A percentile compares a stretch with the other conserved stretches of the same genome.
These are phyloP conservation scores for Pseudozyma hubeiensis DNA, from an alignment of 1,284 basidiomycete species.

Conservation along the genomic window DNA sequence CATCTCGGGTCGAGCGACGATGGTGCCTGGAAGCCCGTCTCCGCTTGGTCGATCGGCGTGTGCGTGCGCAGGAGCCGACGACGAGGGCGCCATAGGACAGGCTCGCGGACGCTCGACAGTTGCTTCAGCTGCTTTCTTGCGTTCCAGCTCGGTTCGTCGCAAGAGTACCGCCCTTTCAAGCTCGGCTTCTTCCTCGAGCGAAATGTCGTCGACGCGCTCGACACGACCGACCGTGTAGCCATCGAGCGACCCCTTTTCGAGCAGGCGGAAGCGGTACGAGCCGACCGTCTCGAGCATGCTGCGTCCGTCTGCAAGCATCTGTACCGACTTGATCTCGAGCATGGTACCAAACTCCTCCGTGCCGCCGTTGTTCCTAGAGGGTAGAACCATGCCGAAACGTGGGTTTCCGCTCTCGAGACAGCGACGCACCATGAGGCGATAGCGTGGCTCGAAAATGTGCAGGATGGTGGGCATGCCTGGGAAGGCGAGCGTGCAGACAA, in stretches of 20 bases:
- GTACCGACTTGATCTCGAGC: constrained; percentile 86
- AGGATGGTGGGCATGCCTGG: constrained; percentile 88
- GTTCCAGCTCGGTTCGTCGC: constrained; percentile 34
- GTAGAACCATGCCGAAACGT: constrained; percentile 89
- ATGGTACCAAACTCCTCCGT: constrained; percentile 86
- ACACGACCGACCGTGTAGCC: constrained; percentile 89
- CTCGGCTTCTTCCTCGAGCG: constrained; percentile 52
- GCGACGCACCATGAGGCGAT: constrained; percentile 91
- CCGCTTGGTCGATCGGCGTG: not conserved
- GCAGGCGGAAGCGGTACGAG: constrained; percentile 82
- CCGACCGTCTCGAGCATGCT: constrained; percentile 90
- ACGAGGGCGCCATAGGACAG: constrained; percentile 13
- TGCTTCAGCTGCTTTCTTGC: constrained; percentile 32
- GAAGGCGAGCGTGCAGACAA: constrained; percentile 88
- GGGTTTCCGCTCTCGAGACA: constrained; percentile 82
- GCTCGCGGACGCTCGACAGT: constrained; percentile 10
- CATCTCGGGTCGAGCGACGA: constrained; percentile 20
- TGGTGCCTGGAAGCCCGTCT: not conserved
- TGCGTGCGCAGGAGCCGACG: constrained; percentile 18
- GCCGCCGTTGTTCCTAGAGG: constrained; percentile 71
- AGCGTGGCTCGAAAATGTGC: constrained; percentile 90
- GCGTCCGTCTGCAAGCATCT: constrained; percentile 87
- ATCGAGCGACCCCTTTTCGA: constrained; percentile 79
- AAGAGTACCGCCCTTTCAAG: constrained; percentile 38
- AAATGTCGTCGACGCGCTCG: constrained; percentile 71